These are phyloP conservation scores for Kwoniella dejecticola DNA, from an alignment of 768 basidiomycete species.

Conservation along the genomic window DNA sequence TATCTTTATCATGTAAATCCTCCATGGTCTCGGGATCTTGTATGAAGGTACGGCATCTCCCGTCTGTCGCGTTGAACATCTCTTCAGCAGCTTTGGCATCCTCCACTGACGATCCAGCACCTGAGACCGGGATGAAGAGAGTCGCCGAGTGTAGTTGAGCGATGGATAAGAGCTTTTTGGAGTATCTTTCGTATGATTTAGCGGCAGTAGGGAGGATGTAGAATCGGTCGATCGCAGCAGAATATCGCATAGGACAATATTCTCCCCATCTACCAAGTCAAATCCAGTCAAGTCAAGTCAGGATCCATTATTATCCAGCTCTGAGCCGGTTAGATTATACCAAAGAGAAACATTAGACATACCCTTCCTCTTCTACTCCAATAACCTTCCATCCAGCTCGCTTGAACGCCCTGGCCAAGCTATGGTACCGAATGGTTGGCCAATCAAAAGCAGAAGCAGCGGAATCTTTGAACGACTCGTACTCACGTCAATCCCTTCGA, in stretches of 20 bases:
- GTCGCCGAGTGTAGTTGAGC: constrained; percentile 41
- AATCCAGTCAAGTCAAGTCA: no score
- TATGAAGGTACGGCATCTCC: constrained; percentile 48
- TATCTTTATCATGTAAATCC: constrained; percentile 54
- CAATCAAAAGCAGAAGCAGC: no score
- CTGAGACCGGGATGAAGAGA: constrained; percentile 54
- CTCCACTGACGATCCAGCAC: constrained; percentile 52
- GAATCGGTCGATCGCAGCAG: constrained; percentile 41
- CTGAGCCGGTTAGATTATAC: no score
- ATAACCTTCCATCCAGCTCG: constrained; percentile 52
- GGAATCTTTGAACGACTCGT: no score
- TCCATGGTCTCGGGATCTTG: constrained; percentile 50
- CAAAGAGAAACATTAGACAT: constrained; percentile 7
- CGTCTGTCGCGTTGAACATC: constrained; percentile 40
- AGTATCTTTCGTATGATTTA: constrained; percentile 39
- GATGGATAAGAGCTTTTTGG: constrained; percentile 36
- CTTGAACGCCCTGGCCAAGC: constrained; percentile 49
- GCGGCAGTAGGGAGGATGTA: constrained; percentile 44
- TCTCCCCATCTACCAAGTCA: constrained; percentile 46
- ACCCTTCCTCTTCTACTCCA: constrained; percentile 52
- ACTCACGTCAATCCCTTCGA: constrained; percentile 51
- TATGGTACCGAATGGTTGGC: no score
- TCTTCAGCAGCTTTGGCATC: constrained; percentile 52
- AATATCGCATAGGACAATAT: constrained; percentile 48
- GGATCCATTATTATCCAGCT: no score